Percentiles rank a stretch among this genome's conserved stretches.
Conservation (phyloP, 2,329 filamentous ascomycete genomes). For the Dendryphion nanum region DNA sequence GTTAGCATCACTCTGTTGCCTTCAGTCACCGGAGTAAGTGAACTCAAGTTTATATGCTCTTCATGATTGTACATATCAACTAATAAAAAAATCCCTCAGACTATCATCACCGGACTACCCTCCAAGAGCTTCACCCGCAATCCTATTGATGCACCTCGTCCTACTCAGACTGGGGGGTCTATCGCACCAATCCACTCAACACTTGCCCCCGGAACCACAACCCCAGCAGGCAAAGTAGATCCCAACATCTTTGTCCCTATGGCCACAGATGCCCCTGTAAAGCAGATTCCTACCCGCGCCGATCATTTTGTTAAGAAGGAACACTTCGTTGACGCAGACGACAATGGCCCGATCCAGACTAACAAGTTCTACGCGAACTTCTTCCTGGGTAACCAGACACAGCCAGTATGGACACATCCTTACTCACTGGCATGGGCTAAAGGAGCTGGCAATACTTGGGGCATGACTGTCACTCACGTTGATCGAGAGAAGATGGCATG, state of each 20-base stretch:
- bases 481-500: constrained; percentile 65
- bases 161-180: constrained; percentile 17
- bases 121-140: constrained; percentile 25
- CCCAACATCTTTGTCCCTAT: constrained; percentile 43
- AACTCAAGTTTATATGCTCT: no score
- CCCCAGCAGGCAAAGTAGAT: constrained; percentile 12
- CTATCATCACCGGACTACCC: constrained; percentile 31
- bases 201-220: constrained; percentile 26
- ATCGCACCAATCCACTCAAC: constrained; percentile 28
- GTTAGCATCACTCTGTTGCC: constrained; percentile 21
- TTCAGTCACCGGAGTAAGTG: constrained; percentile 28
- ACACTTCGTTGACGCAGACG: constrained; percentile 37
- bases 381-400: constrained; percentile 70
- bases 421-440: constrained; percentile 48
- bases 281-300: constrained; percentile 33
- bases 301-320: constrained; percentile 44
- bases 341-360: constrained; percentile 56
- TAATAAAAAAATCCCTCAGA: constrained; percentile 18
- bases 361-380: constrained; percentile 77
- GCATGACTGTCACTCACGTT: constrained; percentile 74
- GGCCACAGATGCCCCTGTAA: constrained; percentile 39
- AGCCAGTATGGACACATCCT: constrained; percentile 70
- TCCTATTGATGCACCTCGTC: constrained; percentile 19
- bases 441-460: constrained; percentile 65
- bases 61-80: no score